A percentile compares a stretch with the other conserved stretches of the same genome.
These are phyloP conservation scores for Ogataea chonburiensis DNA, from an alignment of 805 yeast species.

Conservation along the genomic window DNA sequence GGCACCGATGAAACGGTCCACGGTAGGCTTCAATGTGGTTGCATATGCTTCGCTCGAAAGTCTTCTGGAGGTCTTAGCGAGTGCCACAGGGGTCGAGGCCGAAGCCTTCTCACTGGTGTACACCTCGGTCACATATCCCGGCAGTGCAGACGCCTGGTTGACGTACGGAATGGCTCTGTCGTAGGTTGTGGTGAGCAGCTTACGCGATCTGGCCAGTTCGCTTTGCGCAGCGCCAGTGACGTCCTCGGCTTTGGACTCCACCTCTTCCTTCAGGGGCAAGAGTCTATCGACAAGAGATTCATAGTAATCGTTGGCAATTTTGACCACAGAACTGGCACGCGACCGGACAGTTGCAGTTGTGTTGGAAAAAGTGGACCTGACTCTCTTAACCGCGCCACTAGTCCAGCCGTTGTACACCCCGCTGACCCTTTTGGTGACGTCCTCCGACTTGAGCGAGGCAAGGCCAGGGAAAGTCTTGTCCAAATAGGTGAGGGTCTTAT, in stretches of 20 bases:
- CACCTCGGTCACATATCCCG: constrained; percentile 33
- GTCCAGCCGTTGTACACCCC: constrained; percentile 13
- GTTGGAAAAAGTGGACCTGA: constrained; percentile 16
- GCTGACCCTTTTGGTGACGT: constrained; percentile 10
- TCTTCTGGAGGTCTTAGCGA: constrained; percentile 38
- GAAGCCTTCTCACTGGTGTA: constrained; percentile 33
- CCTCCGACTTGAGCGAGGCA: constrained; percentile 25
- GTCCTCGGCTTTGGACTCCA: constrained; percentile 10
- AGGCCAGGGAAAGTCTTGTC: constrained; percentile 33
- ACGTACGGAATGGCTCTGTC: constrained; percentile 31
- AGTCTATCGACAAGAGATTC: constrained; percentile 28
- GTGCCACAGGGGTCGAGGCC: constrained; percentile 32
- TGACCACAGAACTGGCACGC: constrained; percentile 29
- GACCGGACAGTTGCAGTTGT: constrained; percentile 11
- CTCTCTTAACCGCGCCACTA: constrained; percentile 13
- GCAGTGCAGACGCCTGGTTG: constrained; percentile 26
- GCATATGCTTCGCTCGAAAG: constrained; percentile 37
- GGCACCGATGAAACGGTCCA: constrained; percentile 27
- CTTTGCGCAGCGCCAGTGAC: constrained; percentile 10
- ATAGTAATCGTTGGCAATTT: constrained; percentile 31
- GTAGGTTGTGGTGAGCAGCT: constrained; percentile 28
- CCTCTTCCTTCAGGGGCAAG: constrained; percentile 27
- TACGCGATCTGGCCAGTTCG: constrained; percentile 30
- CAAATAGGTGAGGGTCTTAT: constrained; percentile 24
- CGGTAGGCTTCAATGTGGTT: constrained; percentile 33